Percentiles rank a stretch among this genome's conserved stretches.
phyloP scores from a whole-genome alignment of 192 early-diverging fungal genomes.

The Diversispora eburnea region DNA sequence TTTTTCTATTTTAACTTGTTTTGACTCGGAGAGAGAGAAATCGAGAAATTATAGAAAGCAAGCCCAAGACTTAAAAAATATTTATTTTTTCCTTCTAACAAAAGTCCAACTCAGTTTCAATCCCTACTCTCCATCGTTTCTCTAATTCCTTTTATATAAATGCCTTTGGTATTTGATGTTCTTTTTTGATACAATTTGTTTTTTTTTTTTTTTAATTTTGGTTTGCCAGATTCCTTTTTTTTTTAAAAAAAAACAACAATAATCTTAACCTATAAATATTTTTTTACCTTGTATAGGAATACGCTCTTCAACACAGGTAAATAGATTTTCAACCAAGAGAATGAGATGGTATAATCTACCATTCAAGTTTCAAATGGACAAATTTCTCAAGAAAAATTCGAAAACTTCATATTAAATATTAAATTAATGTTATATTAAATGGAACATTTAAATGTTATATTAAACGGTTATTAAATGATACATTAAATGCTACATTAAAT shows the following conservation, averaged over 20 bases:
- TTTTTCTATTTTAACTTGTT: not conserved
- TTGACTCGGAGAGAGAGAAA: too few species aligned
- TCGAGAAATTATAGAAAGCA: too few species aligned
- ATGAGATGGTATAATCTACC: too few species aligned
- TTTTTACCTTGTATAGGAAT: conserved; percentile 39
- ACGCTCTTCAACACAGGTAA: conserved; percentile 57
- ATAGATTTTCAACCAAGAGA: not conserved
- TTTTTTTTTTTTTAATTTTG: not conserved
- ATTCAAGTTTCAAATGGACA: too few species aligned
- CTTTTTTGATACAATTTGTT: not conserved
- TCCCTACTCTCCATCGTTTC: conserved; percentile 6
- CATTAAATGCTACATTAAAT: not conserved
- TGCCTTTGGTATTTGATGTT: conserved; percentile 19
- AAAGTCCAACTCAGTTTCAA: conserved; percentile 30
- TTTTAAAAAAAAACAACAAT: not conserved
- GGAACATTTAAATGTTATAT: too few species aligned
- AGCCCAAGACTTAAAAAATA: not conserved
- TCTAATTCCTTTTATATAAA: not conserved
- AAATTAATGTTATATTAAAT: too few species aligned
- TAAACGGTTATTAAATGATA: not conserved
- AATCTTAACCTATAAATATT: not conserved
- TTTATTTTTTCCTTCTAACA: not conserved
- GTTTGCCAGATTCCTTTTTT: not conserved
- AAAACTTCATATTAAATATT: too few species aligned
- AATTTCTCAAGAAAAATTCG: too few species aligned